phyloP scores from a whole-genome alignment of 768 basidiomycete species.

The Leucosporidium yakuticum region DNA sequence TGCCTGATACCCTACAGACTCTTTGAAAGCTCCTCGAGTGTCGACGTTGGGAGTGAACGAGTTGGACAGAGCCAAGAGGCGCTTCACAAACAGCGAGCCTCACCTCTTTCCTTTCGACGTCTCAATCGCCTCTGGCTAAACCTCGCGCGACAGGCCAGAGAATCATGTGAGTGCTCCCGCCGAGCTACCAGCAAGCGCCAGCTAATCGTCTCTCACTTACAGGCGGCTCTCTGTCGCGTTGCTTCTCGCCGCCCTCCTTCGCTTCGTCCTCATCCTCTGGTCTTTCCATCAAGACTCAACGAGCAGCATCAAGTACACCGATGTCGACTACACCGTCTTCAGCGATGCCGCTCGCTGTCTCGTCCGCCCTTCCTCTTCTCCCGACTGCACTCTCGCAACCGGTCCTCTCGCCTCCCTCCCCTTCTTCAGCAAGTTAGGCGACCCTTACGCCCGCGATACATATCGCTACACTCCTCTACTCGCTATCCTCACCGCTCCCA shows the following conservation, averaged over 20 bases:
- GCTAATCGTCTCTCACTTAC: not conserved
- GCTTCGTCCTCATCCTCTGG: slow-evolving; percentile 67
- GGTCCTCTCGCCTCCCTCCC: slow-evolving; percentile 1
- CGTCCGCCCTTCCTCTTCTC: slow-evolving; percentile 45
- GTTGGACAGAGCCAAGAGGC: too few relatives aligned
- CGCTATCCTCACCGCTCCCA: slow-evolving; percentile 73
- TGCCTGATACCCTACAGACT: too few relatives aligned
- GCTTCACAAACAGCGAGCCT: too few relatives aligned
- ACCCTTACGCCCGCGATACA: slow-evolving; percentile 89
- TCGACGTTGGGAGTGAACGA: too few relatives aligned
- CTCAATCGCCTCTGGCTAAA: too few relatives aligned
- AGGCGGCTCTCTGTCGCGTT: slow-evolving; percentile 13
- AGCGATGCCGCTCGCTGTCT: slow-evolving; percentile 78
- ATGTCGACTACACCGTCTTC: slow-evolving; percentile 94
- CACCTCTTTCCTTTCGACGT: too few relatives aligned
- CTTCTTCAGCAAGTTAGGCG: slow-evolving; percentile 18
- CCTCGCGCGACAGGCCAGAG: too few relatives aligned
- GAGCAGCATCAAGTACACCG: slow-evolving; percentile 88
- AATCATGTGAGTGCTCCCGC: too few relatives aligned
- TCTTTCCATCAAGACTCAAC: slow-evolving; percentile 83
- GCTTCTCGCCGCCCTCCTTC: slow-evolving; percentile 50
- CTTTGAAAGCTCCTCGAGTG: too few relatives aligned
- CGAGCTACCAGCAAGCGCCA: too few relatives aligned
- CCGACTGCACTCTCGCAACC: slow-evolving; percentile 38
- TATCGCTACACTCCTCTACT: slow-evolving; percentile 96